A percentile compares a stretch with the other conserved stretches of the same genome.
Evolutionary conservation across 148 eudicot genomes (phyloP).

Genomic region (Diospyros lotus): DNA sequence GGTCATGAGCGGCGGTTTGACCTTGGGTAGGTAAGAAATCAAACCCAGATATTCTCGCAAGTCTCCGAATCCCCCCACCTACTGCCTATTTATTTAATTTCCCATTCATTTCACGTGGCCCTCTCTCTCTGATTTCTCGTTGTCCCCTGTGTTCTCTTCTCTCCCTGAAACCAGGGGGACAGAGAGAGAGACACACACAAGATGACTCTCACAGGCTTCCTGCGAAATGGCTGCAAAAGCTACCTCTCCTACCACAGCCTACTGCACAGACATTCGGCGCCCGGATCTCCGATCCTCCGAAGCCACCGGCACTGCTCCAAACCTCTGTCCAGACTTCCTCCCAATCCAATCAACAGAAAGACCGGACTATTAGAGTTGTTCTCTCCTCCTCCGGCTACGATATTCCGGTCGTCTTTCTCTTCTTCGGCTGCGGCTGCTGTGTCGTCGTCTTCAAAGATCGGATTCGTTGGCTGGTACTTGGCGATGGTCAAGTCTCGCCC

Average conservation of each 20-base stretch:
- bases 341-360: slow-evolving; percentile 18
- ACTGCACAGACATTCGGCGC: slow-evolving; percentile 9
- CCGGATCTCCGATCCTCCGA: slow-evolving; percentile 9
- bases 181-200: neutral
- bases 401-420: slow-evolving; percentile 19
- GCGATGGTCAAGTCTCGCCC: slow-evolving; percentile 70
- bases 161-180: too few relatives aligned
- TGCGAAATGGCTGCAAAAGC: slow-evolving; percentile 14
- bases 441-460: slow-evolving; percentile 12
- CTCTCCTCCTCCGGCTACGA: slow-evolving; percentile 17
- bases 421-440: slow-evolving; percentile 16
- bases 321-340: slow-evolving; percentile 12
- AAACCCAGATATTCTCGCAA: too few relatives aligned
- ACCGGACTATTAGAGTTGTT: slow-evolving; percentile 22
- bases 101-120: too few relatives aligned
- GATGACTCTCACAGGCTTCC: slow-evolving; percentile 13
- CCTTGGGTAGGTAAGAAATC: too few relatives aligned
- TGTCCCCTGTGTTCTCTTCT: too few relatives aligned
- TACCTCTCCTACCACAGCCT: neutral
- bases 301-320: slow-evolving; percentile 8
- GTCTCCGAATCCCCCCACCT: too few relatives aligned
- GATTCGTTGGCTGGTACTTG: slow-evolving; percentile 80
- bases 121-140: too few relatives aligned
- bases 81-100: too few relatives aligned
- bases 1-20: too few relatives aligned